Percentiles rank a stretch among this genome's conserved stretches.
Evolutionary conservation across 139 green algal species (phyloP).

Genomic region (Chlamydomonas sp.): DNA sequence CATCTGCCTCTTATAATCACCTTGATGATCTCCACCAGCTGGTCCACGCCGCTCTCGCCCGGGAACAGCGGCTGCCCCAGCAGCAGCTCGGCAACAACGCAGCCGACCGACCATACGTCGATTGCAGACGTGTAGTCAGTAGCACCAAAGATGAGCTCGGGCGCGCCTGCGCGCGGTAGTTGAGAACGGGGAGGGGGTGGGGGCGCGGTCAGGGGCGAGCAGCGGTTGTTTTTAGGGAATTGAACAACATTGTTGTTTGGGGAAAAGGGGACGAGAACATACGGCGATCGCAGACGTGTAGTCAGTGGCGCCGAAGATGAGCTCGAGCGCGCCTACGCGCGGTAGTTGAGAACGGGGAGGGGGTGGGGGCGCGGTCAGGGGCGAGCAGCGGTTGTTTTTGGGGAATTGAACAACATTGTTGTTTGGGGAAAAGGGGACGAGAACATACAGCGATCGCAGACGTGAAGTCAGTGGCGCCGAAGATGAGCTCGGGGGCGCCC

Average conservation of each 20-base stretch:
- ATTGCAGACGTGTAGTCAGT: slow-evolving; percentile 97
- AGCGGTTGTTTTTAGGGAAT: too few species aligned
- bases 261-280: too few species aligned
- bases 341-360: too few species aligned
- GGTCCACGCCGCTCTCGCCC: slow-evolving; percentile 93
- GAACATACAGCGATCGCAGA: slow-evolving; percentile 96
- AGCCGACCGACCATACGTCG: slow-evolving; percentile 96
- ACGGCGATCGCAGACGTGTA: slow-evolving; percentile 98
- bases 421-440: too few species aligned
- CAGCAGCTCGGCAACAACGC: slow-evolving; percentile 95
- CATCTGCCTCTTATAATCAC: too few species aligned
- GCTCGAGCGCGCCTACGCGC: slow-evolving; percentile 88
- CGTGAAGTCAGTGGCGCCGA: slow-evolving; percentile 97
- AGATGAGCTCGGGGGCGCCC: slow-evolving; percentile 96
- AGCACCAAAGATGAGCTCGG: slow-evolving; percentile 98
- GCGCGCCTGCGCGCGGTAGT: too few species aligned
- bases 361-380: too few species aligned
- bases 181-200: too few species aligned
- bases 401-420: too few species aligned
- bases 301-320: slow-evolving; percentile 97
- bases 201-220: too few species aligned
- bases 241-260: too few species aligned
- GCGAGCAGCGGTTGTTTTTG: too few species aligned
- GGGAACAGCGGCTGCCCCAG: slow-evolving; percentile 87
- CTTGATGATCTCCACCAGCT: slow-evolving; percentile 99